These are phyloP conservation scores for Aspergillus candidus DNA, from an alignment of 2,329 filamentous ascomycete species.

Conservation along the genomic window DNA sequence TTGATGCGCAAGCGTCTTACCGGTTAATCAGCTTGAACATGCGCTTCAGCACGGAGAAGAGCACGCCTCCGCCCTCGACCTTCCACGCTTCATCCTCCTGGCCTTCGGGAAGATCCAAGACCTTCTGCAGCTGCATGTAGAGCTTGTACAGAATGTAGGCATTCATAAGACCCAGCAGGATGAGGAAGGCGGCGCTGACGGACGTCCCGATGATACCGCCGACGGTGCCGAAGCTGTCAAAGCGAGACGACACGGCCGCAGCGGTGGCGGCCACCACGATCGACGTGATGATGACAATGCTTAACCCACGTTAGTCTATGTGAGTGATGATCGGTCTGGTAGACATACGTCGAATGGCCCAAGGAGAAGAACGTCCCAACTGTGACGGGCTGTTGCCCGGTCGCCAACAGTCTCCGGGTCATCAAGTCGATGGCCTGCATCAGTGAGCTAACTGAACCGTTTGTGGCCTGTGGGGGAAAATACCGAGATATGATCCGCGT, in stretches of 20 bases:
- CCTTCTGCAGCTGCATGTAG: slow-evolving; percentile 58
- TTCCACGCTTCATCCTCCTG: slow-evolving; percentile 53
- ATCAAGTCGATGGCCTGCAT: slow-evolving; percentile 80
- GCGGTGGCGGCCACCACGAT: slow-evolving; percentile 87
- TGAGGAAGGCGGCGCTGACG: slow-evolving; percentile 75
- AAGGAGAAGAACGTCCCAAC: slow-evolving; percentile 94
- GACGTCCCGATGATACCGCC: slow-evolving; percentile 87
- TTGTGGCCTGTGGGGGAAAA: slow-evolving; percentile 2
- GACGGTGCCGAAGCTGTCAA: slow-evolving; percentile 70
- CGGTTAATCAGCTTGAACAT: slow-evolving; percentile 67
- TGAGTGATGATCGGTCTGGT: background rate
- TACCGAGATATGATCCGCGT: slow-evolving; percentile 82
- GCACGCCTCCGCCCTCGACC: slow-evolving; percentile 69
- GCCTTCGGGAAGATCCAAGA: slow-evolving; percentile 48
- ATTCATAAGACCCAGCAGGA: slow-evolving; percentile 78
- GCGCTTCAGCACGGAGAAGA: slow-evolving; percentile 64
- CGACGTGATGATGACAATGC: slow-evolving; percentile 81
- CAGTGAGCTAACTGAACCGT: slow-evolving; percentile 8
- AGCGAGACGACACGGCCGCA: slow-evolving; percentile 72
- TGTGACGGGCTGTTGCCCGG: slow-evolving; percentile 78
- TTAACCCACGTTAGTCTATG: slow-evolving; percentile 11
- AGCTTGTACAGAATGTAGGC: slow-evolving; percentile 77
- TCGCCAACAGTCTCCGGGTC: slow-evolving; percentile 80
- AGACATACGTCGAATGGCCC: slow-evolving; percentile 69
- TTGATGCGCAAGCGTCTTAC: slow-evolving; percentile 16